phyloP scores from a whole-genome alignment of 768 basidiomycete genomes.

The Lactarius pseudohatsudake region DNA sequence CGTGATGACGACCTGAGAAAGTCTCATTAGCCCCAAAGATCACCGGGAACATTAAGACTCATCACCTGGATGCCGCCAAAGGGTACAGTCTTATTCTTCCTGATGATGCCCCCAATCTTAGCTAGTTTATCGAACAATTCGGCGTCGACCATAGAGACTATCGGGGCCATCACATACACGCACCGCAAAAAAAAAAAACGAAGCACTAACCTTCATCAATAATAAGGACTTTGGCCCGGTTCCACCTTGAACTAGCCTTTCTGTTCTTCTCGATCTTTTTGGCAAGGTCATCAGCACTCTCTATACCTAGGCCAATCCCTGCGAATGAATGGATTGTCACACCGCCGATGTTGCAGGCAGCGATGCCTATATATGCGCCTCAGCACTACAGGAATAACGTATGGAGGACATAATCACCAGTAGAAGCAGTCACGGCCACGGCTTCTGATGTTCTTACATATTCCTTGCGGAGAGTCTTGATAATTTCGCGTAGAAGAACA shows the following conservation, averaged over 20 bases:
- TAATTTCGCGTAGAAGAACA: conserved; percentile 89
- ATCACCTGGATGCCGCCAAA: conserved; percentile 93
- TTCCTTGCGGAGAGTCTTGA: conserved; percentile 63
- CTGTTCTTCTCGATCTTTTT: conserved; percentile 75
- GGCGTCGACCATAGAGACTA: conserved; percentile 98
- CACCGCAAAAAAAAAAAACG: conserved; percentile 8
- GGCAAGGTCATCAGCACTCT: conserved; percentile 58
- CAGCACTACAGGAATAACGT: neutral
- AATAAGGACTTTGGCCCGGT: conserved; percentile 78
- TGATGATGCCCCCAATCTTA: conserved; percentile 60
- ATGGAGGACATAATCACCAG: conserved; percentile 49
- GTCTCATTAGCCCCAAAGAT: neutral
- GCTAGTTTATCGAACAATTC: conserved; percentile 90
- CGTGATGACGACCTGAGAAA: conserved; percentile 74
- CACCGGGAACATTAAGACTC: neutral
- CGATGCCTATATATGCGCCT: conserved; percentile 58
- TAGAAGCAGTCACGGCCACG: conserved; percentile 92
- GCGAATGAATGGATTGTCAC: conserved; percentile 94
- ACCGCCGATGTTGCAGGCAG: conserved; percentile 97
- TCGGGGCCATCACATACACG: conserved; percentile 7
- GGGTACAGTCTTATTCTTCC: conserved; percentile 56
- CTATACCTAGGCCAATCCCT: conserved; percentile 86
- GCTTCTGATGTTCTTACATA: conserved; percentile 58
- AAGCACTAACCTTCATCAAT: conserved; percentile 67
- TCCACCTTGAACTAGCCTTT: conserved; percentile 80